These are phyloP conservation scores for Potentilla sterilis DNA, from an alignment of 306 rosid species.

Conservation along the genomic window DNA sequence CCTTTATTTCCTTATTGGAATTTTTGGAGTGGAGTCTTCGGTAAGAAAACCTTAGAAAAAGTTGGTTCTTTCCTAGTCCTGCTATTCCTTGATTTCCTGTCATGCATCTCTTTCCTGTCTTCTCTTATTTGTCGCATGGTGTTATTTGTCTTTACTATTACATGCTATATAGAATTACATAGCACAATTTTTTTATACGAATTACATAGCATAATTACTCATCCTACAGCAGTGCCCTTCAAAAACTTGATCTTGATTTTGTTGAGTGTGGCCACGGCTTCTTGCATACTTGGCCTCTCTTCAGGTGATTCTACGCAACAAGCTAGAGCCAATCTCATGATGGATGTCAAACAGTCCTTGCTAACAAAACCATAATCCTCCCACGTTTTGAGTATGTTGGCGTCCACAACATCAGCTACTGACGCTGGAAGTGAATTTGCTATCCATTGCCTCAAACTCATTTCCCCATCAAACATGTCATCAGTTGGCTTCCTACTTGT, in stretches of 20 bases:
- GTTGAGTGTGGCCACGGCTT: too few species aligned
- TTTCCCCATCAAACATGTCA: slow-evolving; percentile 15
- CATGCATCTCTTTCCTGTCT: not conserved
- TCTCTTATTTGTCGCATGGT: not conserved
- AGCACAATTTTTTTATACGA: too few species aligned
- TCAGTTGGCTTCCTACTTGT: slow-evolving; percentile 20
- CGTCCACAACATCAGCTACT: slow-evolving; percentile 9
- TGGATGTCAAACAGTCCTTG: not conserved
- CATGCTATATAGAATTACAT: not conserved
- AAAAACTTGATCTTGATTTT: too few species aligned
- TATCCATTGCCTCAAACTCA: slow-evolving; percentile 20
- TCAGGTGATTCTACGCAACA: too few species aligned
- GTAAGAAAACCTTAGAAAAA: not conserved
- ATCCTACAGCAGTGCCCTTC: too few species aligned
- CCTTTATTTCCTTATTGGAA: not conserved
- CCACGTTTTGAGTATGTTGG: not conserved
- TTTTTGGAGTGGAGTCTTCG: not conserved
- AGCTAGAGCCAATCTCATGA: slow-evolving; percentile 8
- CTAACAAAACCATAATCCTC: not conserved
- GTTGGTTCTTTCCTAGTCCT: not conserved
- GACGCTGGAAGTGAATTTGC: not conserved
- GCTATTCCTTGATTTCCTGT: not conserved
- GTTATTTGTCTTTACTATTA: not conserved
- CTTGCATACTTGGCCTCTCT: too few species aligned
- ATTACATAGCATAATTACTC: too few species aligned